These are phyloP conservation scores for Cercospora sp. DNA, from an alignment of 2,329 filamentous ascomycete genomes.

Conservation along the genomic window DNA sequence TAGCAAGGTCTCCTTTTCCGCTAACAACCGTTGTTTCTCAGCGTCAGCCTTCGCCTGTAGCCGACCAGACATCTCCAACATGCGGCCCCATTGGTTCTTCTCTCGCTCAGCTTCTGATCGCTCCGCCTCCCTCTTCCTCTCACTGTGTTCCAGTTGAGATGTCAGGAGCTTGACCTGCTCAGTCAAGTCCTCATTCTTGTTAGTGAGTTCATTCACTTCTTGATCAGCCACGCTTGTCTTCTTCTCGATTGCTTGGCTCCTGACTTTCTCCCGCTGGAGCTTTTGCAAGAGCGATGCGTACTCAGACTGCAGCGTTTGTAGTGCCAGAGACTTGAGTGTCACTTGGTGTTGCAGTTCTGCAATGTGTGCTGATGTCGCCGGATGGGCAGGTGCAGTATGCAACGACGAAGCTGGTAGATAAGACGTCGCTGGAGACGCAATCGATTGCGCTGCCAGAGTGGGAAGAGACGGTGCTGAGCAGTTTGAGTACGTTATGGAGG, in stretches of 20 bases:
- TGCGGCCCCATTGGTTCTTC: slow-evolving; percentile 53
- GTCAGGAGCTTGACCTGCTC: slow-evolving; percentile 52
- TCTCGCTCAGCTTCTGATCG: slow-evolving; percentile 46
- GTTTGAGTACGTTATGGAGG: slow-evolving; percentile 29
- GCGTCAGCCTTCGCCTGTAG: slow-evolving; percentile 48
- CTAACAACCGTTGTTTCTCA: slow-evolving; percentile 46
- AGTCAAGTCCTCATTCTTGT: slow-evolving; percentile 53
- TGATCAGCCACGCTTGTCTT: slow-evolving; percentile 54
- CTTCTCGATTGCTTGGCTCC: slow-evolving; percentile 52
- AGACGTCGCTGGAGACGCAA: slow-evolving; percentile 31
- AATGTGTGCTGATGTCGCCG: slow-evolving; percentile 42
- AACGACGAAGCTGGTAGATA: slow-evolving; percentile 30
- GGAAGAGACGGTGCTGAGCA: slow-evolving; percentile 24
- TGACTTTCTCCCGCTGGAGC: slow-evolving; percentile 53
- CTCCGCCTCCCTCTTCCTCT: slow-evolving; percentile 51
- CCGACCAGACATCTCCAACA: slow-evolving; percentile 52
- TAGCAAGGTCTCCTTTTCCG: slow-evolving; percentile 42
- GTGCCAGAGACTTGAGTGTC: slow-evolving; percentile 54
- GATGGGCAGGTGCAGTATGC: slow-evolving; percentile 31
- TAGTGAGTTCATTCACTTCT: slow-evolving; percentile 54
- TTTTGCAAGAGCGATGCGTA: slow-evolving; percentile 56
- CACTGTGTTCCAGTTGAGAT: slow-evolving; percentile 51
- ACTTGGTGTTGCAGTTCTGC: slow-evolving; percentile 57
- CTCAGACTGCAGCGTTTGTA: slow-evolving; percentile 57
- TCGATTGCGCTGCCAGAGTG: slow-evolving; percentile 22